Conservation (phyloP, 306 rosid species). For the Clitoria ternatea region DNA sequence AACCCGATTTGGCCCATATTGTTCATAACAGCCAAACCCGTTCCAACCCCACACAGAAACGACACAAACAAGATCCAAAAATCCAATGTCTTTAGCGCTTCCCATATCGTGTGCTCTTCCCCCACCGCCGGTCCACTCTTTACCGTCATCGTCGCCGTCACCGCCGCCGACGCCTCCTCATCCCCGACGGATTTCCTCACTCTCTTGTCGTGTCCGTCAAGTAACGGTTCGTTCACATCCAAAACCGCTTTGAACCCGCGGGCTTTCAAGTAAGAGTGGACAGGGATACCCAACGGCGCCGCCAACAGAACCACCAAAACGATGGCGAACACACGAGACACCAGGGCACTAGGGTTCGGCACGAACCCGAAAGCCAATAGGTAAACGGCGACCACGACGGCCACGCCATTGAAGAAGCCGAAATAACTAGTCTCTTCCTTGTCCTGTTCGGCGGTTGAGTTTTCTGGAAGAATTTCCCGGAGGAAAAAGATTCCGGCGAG, state of each 20-base stretch:
- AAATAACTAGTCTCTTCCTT: conserved; percentile 54
- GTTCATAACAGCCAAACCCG: conserved; percentile 81
- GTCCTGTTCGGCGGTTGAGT: conserved; percentile 29
- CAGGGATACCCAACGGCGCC: conserved; percentile 64
- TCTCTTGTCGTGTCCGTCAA: conserved; percentile 7
- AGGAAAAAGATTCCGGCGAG: conserved; percentile 71
- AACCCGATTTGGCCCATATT: conserved; percentile 97
- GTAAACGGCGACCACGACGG: conserved; percentile 67
- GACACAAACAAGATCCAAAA: conserved; percentile 87
- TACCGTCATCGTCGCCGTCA: neutral
- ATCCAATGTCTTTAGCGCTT: conserved; percentile 54
- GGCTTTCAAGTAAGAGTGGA: conserved; percentile 33
- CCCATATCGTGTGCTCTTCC: conserved; percentile 77
- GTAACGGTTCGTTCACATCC: conserved; percentile 49
- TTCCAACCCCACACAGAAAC: conserved; percentile 90
- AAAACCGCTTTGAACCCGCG: neutral
- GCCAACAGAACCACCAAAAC: conserved; percentile 52
- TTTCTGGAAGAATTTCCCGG: conserved; percentile 52
- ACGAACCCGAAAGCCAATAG: conserved; percentile 57
- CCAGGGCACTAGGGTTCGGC: conserved; percentile 34
- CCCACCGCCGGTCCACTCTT: conserved; percentile 50
- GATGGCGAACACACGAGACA: conserved; percentile 43
- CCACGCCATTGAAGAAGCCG: conserved; percentile 55
- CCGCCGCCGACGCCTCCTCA: too few species aligned
- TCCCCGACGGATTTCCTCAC: too few species aligned